Evolutionary conservation across 768 basidiomycete species (phyloP), one percentile per base, ranked within the genome.

Genomic region (Russula sp.): DNA sequence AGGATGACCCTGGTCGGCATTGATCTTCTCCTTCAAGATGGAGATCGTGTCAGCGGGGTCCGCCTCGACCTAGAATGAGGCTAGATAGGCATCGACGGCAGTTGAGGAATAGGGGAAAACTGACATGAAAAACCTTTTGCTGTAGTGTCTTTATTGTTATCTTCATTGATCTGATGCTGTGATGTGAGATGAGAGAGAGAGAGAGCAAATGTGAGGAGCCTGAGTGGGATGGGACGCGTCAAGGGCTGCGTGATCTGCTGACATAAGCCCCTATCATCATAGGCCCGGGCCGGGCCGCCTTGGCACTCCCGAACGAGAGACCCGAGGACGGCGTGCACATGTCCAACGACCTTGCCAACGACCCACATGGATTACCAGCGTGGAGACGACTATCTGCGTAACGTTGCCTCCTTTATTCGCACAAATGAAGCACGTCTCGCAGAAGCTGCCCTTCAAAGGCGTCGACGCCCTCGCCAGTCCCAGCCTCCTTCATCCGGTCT

Each of bases 61-160:
- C 8, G 86, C 87, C 69, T 95, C 93, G 77, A 92, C 79, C 88
- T 92, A 68, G 22, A 36, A 44, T 50, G 24, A 24, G 46, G 49
- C 49, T 8, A 46, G 30, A 57, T 48, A 11, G 22, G 44, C 46
- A 48, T 16, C 28, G 28, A 5, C 36, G 44, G n/a, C 3, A 26
- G 30, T 4, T n/a, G 14, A 32, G 3, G 13, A 13, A 38, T 34
- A 22, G 16, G 7, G 16, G 28, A n/a, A 32, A 22, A 34, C 75
- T 8, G 73, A 92, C 88, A 73, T 86, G 83, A 77, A 94, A 95
- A 68, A 90, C 83, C 80, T 94, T 95, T 74, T 96, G 92, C 76
- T 94, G 89, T 16, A 95, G 84, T 1, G 95, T 98, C 79, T 98
- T 98, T 72, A 98, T 80, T 30, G 93, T 96, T 76, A 98, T 83